Evolutionary conservation across 2,329 filamentous ascomycete genomes (phyloP).

Genomic region (Colletotrichum gloeosporioides): DNA sequence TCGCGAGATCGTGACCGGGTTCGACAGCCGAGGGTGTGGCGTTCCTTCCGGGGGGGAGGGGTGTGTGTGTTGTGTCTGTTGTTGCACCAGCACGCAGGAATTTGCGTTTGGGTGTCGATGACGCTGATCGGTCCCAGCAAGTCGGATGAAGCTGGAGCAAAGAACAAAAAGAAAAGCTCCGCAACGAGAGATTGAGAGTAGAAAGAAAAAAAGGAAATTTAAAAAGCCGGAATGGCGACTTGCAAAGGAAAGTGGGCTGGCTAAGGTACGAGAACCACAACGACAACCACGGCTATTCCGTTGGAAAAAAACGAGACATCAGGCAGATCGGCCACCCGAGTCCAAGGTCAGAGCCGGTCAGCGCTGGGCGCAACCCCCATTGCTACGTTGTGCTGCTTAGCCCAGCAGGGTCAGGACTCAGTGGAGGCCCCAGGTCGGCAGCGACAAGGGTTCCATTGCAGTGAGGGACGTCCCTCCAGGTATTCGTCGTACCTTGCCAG

Average conservation of each 20-base stretch:
- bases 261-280: not conserved
- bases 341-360: constrained; percentile 5
- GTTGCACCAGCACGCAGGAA: not conserved
- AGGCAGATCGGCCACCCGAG: not conserved
- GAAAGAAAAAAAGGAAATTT: not conserved
- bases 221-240: not conserved
- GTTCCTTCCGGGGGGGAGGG: not conserved
- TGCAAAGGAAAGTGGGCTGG: constrained; percentile 11
- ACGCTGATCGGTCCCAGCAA: not conserved
- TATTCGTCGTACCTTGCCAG: not conserved
- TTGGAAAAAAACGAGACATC: not conserved
- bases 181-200: not conserved
- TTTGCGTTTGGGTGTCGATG: not conserved
- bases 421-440: not conserved
- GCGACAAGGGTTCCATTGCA: not conserved
- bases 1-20: not conserved
- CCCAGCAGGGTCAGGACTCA: not conserved
- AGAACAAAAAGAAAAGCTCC: not conserved
- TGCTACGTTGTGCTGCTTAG: not conserved
- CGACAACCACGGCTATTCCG: not conserved
- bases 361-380: not conserved
- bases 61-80: not conserved
- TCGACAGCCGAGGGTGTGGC: not conserved
- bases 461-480: not conserved
- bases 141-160: not conserved